Conservation (phyloP, 495 filamentous ascomycete genomes). For the Thermochaetoides thermophila region DNA sequence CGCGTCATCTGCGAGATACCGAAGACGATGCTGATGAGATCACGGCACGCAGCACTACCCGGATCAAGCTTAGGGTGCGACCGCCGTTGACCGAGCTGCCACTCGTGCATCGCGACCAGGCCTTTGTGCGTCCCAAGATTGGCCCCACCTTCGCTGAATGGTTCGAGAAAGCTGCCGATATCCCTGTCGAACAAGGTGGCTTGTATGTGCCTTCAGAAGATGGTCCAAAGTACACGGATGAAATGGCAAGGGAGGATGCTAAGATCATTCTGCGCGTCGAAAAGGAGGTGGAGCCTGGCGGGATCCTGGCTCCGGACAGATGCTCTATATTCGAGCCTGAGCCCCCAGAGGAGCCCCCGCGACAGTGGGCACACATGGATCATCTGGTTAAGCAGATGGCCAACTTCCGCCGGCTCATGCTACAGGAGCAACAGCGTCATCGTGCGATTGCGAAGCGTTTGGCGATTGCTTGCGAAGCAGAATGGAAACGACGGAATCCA, state of each 20-base stretch:
- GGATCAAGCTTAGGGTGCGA: constrained; percentile 29
- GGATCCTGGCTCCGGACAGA: constrained; percentile 52
- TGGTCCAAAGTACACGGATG: constrained; percentile 34
- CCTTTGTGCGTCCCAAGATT: constrained; percentile 29
- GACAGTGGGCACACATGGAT: constrained; percentile 72
- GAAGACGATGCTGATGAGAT: constrained; percentile 17
- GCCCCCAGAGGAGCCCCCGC: constrained; percentile 54
- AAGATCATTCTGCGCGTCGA: constrained; percentile 44
- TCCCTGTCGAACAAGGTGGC: constrained; percentile 34
- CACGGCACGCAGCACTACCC: constrained; percentile 18
- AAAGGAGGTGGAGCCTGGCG: constrained; percentile 55
- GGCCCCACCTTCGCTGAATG: constrained; percentile 39
- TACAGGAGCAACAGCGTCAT: constrained; percentile 63
- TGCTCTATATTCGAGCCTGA: constrained; percentile 70
- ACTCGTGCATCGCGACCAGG: constrained; percentile 39
- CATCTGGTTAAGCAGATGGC: constrained; percentile 69
- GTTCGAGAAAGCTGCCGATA: constrained; percentile 27
- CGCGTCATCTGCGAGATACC: constrained; percentile 14
- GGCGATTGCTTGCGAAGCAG: constrained; percentile 42
- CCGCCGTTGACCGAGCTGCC: constrained; percentile 27
- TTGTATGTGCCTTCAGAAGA: constrained; percentile 39
- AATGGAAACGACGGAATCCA: constrained; percentile 51
- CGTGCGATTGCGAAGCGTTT: constrained; percentile 47
- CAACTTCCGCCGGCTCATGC: constrained; percentile 63
- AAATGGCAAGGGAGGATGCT: constrained; percentile 38